Evolutionary conservation across 305 asterid genomes (phyloP).

Genomic region (Ajuga reptans): DNA sequence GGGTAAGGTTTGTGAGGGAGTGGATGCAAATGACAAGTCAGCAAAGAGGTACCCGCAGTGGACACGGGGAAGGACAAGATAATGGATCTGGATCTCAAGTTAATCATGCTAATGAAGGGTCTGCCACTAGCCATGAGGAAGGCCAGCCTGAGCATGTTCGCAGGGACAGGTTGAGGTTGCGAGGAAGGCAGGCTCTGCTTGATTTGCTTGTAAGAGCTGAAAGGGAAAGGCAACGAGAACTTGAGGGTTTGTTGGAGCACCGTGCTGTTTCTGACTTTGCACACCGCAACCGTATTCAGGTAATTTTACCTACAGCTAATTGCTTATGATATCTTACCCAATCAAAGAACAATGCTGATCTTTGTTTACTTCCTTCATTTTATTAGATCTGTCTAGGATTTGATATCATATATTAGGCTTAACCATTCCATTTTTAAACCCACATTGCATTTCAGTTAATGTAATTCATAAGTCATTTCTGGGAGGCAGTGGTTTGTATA

Average conservation of each 20-base stretch:
- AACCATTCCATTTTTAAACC: neutral
- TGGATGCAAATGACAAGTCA: constrained; percentile 87
- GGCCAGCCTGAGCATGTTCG: constrained; percentile 34
- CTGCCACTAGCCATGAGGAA: constrained; percentile 44
- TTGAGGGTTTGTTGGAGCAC: constrained; percentile 70
- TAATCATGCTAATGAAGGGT: constrained; percentile 43
- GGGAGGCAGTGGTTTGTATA: neutral
- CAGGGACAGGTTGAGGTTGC: constrained; percentile 70
- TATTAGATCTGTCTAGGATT: neutral
- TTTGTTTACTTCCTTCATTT: neutral
- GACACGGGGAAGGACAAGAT: constrained; percentile 48
- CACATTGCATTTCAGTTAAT: neutral
- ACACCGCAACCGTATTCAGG: constrained; percentile 73
- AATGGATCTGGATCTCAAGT: constrained; percentile 38
- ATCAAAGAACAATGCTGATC: neutral
- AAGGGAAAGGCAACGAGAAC: constrained; percentile 79
- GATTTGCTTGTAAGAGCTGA: constrained; percentile 79
- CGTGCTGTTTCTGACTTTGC: constrained; percentile 94
- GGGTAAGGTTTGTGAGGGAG: constrained; percentile 81
- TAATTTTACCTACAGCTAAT: neutral
- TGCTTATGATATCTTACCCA: neutral
- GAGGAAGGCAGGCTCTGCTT: constrained; percentile 73
- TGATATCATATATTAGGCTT: neutral
- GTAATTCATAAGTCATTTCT: neutral
- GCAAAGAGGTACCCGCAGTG: constrained; percentile 64